phyloP scores from a whole-genome alignment of 768 basidiomycete genomes.

The Lentinula detonsa region DNA sequence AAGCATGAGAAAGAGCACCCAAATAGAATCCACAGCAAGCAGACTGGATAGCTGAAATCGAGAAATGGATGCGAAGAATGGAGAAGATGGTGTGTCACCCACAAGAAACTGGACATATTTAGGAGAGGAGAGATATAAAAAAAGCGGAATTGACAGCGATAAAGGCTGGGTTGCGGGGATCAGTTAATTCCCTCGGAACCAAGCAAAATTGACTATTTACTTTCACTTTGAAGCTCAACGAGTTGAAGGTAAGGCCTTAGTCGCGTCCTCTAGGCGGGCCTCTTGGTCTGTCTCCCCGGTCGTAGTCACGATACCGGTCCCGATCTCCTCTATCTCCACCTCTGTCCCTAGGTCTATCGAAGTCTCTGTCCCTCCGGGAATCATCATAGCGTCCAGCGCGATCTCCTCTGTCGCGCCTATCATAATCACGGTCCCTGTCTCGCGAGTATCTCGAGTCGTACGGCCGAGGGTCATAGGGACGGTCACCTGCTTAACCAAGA shows the following conservation, averaged over 20 bases:
- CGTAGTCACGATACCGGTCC: slow-evolving; percentile 1
- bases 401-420: slow-evolving; percentile 28
- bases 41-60: neutral
- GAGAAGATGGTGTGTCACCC: neutral
- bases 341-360: neutral
- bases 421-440: slow-evolving; percentile 32
- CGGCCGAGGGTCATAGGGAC: slow-evolving; percentile 88
- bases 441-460: slow-evolving; percentile 82
- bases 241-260: neutral
- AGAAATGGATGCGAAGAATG: neutral
- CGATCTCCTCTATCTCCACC: neutral
- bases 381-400: slow-evolving; percentile 14
- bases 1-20: neutral
- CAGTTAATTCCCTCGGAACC: too few species aligned
- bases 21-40: neutral
- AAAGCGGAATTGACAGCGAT: too few species aligned
- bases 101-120: too few species aligned
- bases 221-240: too few species aligned
- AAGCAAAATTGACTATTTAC: too few species aligned
- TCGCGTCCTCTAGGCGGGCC: neutral
- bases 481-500: slow-evolving; percentile 46
- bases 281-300: neutral
- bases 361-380: slow-evolving; percentile 12
- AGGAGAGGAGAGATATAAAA: too few species aligned
- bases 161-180: too few species aligned